Conservation (phyloP, 2,329 filamentous ascomycete genomes). For the Neonectria hederae region DNA sequence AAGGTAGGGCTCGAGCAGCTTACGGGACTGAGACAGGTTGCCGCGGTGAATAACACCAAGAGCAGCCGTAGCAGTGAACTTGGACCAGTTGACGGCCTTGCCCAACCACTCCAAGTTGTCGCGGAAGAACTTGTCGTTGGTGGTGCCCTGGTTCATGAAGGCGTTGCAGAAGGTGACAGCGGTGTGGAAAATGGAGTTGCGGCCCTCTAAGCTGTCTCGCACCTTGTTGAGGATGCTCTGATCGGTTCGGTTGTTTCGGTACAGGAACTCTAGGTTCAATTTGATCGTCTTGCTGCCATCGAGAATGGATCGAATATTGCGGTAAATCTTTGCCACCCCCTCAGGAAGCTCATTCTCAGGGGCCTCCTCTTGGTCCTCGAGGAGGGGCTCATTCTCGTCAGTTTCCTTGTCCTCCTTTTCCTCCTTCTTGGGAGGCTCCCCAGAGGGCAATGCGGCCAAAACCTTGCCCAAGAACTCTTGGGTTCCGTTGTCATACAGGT, state of each 20-base stretch:
- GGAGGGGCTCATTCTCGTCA: constrained; percentile 59
- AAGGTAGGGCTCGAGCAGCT: constrained; percentile 93
- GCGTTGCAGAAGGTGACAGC: constrained; percentile 97
- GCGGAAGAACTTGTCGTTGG: constrained; percentile 97
- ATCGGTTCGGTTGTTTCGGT: constrained; percentile 94
- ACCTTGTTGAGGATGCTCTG: constrained; percentile 94
- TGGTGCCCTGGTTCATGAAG: constrained; percentile 99
- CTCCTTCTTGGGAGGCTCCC: constrained; percentile 54
- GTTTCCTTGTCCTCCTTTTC: constrained; percentile 56
- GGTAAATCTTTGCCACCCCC: constrained; percentile 65
- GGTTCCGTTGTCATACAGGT: constrained; percentile 97
- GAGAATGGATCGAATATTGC: constrained; percentile 74
- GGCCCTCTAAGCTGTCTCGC: constrained; percentile 91
- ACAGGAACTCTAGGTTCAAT: constrained; percentile 95
- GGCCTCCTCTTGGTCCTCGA: constrained; percentile 61
- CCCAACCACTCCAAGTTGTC: constrained; percentile 98
- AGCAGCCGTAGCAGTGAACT: constrained; percentile 96
- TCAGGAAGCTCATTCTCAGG: constrained; percentile 65
- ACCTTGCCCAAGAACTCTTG: constrained; percentile 96
- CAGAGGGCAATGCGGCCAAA: constrained; percentile 77
- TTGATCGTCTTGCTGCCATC: constrained; percentile 94
- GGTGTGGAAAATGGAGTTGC: constrained; percentile 98
- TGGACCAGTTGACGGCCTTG: constrained; percentile 99
- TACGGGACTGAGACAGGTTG: constrained; percentile 91
- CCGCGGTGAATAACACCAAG: constrained; percentile 96